Evolutionary conservation across 495 filamentous ascomycete genomes (phyloP).

Genomic region (Xylaria longipes): DNA sequence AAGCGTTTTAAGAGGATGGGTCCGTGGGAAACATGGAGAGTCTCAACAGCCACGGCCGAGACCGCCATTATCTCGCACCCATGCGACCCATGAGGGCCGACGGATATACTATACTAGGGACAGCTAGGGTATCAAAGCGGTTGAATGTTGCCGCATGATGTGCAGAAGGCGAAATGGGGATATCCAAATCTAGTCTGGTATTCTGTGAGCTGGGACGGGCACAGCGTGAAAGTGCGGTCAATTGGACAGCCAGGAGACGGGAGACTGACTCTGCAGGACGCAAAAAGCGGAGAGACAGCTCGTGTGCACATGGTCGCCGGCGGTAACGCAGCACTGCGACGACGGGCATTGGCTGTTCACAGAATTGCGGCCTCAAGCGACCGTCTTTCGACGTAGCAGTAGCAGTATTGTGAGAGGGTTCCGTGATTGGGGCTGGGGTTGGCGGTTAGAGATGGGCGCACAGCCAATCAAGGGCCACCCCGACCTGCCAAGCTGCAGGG

Average conservation of each 20-base stretch:
- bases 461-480: conserved; percentile 44
- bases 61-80: conserved; percentile 37
- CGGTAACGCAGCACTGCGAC: conserved; percentile 28
- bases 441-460: conserved; percentile 47
- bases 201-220: conserved; percentile 21
- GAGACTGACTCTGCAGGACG: background rate
- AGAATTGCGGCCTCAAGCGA: conserved; percentile 24
- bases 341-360: conserved; percentile 29
- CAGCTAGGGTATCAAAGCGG: conserved; percentile 13
- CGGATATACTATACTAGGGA: conserved; percentile 4
- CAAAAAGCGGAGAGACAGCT: conserved; percentile 8
- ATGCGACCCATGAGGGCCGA: conserved; percentile 27
- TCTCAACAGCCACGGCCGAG: conserved; percentile 38
- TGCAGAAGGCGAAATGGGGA: conserved; percentile 32
- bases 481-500: conserved; percentile 20
- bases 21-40: conserved; percentile 38
- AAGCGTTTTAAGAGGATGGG: conserved; percentile 48
- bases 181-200: conserved; percentile 28
- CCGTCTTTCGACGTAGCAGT: conserved; percentile 6
- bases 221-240: conserved; percentile 23
- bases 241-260: conserved; percentile 10
- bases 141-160: conserved; percentile 37
- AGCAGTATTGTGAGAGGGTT: conserved; percentile 20
- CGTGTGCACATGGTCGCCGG: conserved; percentile 20
- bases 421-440: conserved; percentile 50